phyloP scores from a whole-genome alignment of 2,329 filamentous ascomycete genomes.

The Exserohilum rostratum region DNA sequence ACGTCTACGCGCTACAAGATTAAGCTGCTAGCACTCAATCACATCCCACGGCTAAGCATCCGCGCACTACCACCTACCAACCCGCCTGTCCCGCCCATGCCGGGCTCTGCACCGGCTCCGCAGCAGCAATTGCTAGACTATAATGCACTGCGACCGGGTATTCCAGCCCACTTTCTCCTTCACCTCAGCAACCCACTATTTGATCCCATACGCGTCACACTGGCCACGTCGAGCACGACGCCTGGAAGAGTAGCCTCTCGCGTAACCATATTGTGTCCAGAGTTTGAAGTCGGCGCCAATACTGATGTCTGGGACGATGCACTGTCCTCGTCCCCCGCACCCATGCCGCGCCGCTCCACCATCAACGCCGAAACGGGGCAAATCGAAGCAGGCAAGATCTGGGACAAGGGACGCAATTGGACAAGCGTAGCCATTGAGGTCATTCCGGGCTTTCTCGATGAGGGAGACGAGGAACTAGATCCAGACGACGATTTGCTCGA shows the following conservation, averaged over 20 bases:
- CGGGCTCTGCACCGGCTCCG: conserved; percentile 31
- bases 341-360: conserved; percentile 38
- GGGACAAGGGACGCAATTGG: conserved; percentile 92
- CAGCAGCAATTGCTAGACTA: conserved; percentile 50
- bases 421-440: conserved; percentile 93
- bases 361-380: conserved; percentile 31
- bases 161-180: conserved; percentile 77
- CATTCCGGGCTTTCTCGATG: conserved; percentile 61
- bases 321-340: conserved; percentile 57
- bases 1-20: conserved; percentile 90
- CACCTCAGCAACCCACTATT: conserved; percentile 95
- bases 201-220: conserved; percentile 82
- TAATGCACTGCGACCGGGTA: conserved; percentile 55
- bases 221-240: conserved; percentile 72
- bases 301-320: conserved; percentile 95
- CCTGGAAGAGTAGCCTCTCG: conserved; percentile 56
- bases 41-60: conserved; percentile 83
- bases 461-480: conserved; percentile 31
- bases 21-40: conserved; percentile 80
- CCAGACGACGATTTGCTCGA: conserved; percentile 74
- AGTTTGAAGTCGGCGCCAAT: conserved; percentile 93
- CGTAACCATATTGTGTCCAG: conserved; percentile 90
- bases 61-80: conserved; percentile 60
- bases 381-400: conserved; percentile 91
- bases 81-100: conserved; percentile 55